These are phyloP conservation scores for Aspergillus sparsus DNA, from an alignment of 495 filamentous ascomycete species.

Conservation along the genomic window DNA sequence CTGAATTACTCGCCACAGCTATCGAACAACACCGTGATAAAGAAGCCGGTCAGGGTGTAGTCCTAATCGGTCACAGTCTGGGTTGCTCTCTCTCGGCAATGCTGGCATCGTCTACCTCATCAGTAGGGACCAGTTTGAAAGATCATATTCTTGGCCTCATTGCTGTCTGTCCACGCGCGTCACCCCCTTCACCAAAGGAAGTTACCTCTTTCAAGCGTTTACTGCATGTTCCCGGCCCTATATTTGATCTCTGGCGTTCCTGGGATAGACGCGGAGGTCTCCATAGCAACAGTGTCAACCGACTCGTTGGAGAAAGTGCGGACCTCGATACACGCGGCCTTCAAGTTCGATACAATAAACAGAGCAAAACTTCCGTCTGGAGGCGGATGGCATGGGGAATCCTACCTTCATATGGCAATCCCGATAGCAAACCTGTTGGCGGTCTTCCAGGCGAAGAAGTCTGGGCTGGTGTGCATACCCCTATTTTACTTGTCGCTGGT, in stretches of 20 bases:
- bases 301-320: constrained; percentile 75
- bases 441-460: constrained; percentile 68
- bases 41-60: constrained; percentile 68
- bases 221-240: constrained; percentile 63
- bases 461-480: constrained; percentile 72
- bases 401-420: constrained; percentile 54
- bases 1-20: constrained; percentile 67
- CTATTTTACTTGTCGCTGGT: constrained; percentile 77
- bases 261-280: constrained; percentile 81
- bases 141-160: constrained; percentile 73
- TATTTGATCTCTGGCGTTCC: constrained; percentile 77
- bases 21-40: constrained; percentile 70
- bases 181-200: constrained; percentile 57
- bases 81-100: constrained; percentile 77
- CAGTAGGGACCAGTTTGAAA: constrained; percentile 48
- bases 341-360: constrained; percentile 80
- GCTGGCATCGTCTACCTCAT: constrained; percentile 64
- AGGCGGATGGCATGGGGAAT: constrained; percentile 78
- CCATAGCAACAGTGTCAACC: constrained; percentile 72
- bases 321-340: constrained; percentile 73
- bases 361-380: constrained; percentile 80
- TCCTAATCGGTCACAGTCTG: constrained; percentile 86
- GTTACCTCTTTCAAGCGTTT: constrained; percentile 54
- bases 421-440: constrained; percentile 47
- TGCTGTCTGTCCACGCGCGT: constrained; percentile 74